A percentile compares a stretch with the other conserved stretches of the same genome.
phyloP scores from a whole-genome alignment of 202 grass and related monocot genomes.

The Setaria italica region DNA sequence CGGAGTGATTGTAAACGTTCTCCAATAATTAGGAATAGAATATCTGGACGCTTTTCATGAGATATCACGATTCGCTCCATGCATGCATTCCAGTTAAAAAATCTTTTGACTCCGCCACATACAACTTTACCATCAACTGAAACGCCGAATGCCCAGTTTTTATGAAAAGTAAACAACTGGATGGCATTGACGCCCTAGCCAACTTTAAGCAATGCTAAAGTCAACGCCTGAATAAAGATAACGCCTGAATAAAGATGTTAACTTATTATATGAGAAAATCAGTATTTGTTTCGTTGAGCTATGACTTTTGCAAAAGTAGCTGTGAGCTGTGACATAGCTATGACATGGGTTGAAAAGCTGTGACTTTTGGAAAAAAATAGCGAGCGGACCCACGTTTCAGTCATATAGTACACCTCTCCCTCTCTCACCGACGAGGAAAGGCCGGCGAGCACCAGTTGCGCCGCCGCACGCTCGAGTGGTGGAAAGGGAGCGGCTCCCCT shows the following conservation, averaged over 20 bases:
- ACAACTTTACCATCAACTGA: neutral
- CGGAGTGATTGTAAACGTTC: neutral
- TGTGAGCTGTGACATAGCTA: too few relatives aligned
- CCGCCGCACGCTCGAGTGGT: too few relatives aligned
- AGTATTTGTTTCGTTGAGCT: too few relatives aligned
- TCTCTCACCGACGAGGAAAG: too few relatives aligned
- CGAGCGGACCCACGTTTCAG: too few relatives aligned
- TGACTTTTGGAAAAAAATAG: too few relatives aligned
- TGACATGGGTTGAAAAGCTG: too few relatives aligned
- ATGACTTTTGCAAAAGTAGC: too few relatives aligned
- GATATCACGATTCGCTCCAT: neutral
- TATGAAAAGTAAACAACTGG: neutral
- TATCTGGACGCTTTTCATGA: neutral
- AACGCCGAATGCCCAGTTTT: neutral
- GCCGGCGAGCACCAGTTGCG: too few relatives aligned
- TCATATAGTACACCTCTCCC: too few relatives aligned
- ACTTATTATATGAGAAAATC: neutral
- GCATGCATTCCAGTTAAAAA: neutral
- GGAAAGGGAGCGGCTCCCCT: too few relatives aligned
- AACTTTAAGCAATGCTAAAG: constrained; percentile 1
- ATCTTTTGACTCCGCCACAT: neutral
- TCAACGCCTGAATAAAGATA: neutral
- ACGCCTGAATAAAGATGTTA: neutral
- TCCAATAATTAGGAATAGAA: neutral
- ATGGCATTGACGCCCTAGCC: neutral